Percentiles rank a stretch among this genome's conserved stretches.
phyloP scores from a whole-genome alignment of 352 stramenopile genomes.

The Thalassiosira gravida region DNA sequence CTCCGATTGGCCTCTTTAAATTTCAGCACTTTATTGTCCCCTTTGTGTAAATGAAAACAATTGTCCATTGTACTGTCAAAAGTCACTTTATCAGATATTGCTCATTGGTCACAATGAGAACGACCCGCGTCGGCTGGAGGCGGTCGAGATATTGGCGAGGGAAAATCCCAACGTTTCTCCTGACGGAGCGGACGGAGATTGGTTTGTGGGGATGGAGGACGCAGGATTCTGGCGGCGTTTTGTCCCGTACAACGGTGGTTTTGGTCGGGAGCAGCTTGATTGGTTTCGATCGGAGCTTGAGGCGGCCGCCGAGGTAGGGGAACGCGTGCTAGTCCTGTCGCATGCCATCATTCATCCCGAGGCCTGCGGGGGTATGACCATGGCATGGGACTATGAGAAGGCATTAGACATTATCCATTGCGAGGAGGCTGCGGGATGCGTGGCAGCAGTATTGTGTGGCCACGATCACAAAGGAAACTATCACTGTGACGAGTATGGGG shows the following conservation, averaged over 20 bases:
- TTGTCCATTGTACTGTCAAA: conserved; percentile 31
- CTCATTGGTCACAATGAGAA: background rate
- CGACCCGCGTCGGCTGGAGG: background rate
- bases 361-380: background rate
- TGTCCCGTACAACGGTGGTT: background rate
- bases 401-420: background rate
- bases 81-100: conserved; percentile 29
- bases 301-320: too few relatives aligned
- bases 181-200: background rate
- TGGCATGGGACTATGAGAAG: background rate
- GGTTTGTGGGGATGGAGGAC: background rate
- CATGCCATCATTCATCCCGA: background rate
- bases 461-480: background rate
- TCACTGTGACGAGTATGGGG: background rate
- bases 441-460: background rate
- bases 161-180: background rate
- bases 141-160: background rate
- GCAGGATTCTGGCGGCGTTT: background rate
- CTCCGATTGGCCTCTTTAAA: conserved; percentile 3
- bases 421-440: background rate
- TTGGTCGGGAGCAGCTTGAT: background rate
- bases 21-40: background rate
- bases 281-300: background rate
- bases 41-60: conserved; percentile 11
- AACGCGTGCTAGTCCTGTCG: background rate